A percentile compares a stretch with the other conserved stretches of the same genome.
phyloP scores from a whole-genome alignment of 2,329 filamentous ascomycete genomes.

The Teratosphaeria gauchensis region DNA sequence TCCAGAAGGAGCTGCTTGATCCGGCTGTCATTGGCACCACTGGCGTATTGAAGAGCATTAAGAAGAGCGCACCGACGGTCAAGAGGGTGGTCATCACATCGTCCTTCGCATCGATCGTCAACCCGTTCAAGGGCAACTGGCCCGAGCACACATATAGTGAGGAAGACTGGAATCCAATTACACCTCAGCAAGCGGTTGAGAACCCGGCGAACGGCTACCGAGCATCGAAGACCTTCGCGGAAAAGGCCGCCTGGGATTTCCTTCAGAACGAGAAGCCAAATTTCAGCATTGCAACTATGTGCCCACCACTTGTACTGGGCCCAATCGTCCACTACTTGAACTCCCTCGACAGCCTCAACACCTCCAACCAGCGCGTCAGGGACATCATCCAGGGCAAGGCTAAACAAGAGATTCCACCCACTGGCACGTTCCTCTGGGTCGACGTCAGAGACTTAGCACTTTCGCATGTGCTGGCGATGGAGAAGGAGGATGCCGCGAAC shows the following conservation, averaged over 20 bases:
- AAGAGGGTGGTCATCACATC: constrained; percentile 65
- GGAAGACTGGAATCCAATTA: constrained; percentile 50
- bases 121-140: constrained; percentile 43
- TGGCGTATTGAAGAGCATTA: constrained; percentile 52
- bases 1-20: constrained; percentile 54
- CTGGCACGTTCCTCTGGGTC: constrained; percentile 39
- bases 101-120: constrained; percentile 57
- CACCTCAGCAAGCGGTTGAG: constrained; percentile 38
- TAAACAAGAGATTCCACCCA: constrained; percentile 49
- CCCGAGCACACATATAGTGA: constrained; percentile 44
- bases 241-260: constrained; percentile 46
- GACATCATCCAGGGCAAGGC: constrained; percentile 54
- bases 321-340: constrained; percentile 51
- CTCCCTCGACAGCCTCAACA: constrained; percentile 57
- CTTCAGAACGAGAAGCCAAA: constrained; percentile 42
- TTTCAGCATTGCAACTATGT: constrained; percentile 40
- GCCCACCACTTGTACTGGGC: constrained; percentile 42
- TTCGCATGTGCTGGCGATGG: constrained; percentile 51
- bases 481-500: constrained; percentile 45
- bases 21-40: constrained; percentile 55
- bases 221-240: constrained; percentile 53
- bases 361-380: constrained; percentile 59
- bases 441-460: constrained; percentile 49
- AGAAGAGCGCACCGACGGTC: constrained; percentile 53
- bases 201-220: constrained; percentile 38